Evolutionary conservation across 2,329 filamentous ascomycete species (phyloP), one percentile per base, ranked within the genome.

Genomic region (Scleromitrula shiraiana): DNA sequence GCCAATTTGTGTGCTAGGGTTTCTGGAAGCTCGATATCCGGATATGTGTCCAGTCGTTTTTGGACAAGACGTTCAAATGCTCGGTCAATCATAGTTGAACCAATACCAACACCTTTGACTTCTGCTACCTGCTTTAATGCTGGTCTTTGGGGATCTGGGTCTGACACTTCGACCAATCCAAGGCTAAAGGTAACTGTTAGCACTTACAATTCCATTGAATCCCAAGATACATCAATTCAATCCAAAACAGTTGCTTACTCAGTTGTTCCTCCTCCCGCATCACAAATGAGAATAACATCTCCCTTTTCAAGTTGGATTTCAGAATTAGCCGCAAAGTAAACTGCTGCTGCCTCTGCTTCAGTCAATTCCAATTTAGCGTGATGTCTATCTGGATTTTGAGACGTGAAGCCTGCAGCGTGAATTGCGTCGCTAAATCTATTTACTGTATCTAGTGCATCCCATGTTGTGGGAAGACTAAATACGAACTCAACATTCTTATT

Each of bases 331-430:
- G 69, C 68, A 0, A 69, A 68, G 57, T 74, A 70, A 1, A 76
- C 71, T 22, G 73, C 74, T 2, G 74, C 73, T 5, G 74, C 74
- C 55, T 76, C 74, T 0, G 74, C 73, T 58, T 77, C 73, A 0
- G 74, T 76, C 14, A 77, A 60, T 0, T 70, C 71, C 41, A 76
- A 71, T 0, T 51, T 60, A 4, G 67, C 65, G 2, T 51, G 59
- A 56, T 75, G 71, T 23, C 60, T 55, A 0, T 48, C 46, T 2
- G 46, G 53, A 50, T 40, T 56, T 56, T 14, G 36, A 47, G 10
- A 56, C 55, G 29, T 36, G 50, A 64, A 62, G 12, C 66, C 63
- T 2, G 62, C 64, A 1, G 44, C 39, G 44, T 59, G 48, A 2
- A 67, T 59, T 2, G 65, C 56, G 6, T 35, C 40, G n/a, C 61